Evolutionary conservation across 2,329 filamentous ascomycete genomes (phyloP).

Genomic region (Cytospora schulzeri): DNA sequence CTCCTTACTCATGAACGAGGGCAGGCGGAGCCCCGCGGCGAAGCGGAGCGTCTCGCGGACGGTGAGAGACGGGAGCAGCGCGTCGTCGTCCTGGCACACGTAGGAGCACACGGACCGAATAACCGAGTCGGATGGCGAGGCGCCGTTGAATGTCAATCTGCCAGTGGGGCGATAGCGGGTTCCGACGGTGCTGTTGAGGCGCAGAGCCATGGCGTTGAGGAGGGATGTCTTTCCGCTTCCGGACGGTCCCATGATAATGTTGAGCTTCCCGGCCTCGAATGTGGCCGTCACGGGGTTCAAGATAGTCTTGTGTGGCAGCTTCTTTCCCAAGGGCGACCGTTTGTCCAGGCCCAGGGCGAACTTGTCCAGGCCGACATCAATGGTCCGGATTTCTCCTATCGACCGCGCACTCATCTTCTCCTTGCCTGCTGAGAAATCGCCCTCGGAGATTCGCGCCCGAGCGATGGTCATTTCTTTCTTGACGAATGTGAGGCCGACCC

Average conservation of each 20-base stretch:
- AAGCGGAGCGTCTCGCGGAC: slow-evolving; percentile 75
- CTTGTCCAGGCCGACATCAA: slow-evolving; percentile 65
- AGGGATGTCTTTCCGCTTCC: slow-evolving; percentile 77
- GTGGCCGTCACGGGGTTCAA: slow-evolving; percentile 66
- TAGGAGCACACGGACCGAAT: slow-evolving; percentile 74
- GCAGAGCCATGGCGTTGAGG: slow-evolving; percentile 71
- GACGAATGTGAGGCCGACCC: slow-evolving; percentile 63
- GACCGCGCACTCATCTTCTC: slow-evolving; percentile 65
- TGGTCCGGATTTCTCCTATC: slow-evolving; percentile 55
- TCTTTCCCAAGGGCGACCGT: slow-evolving; percentile 53
- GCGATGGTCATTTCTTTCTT: slow-evolving; percentile 72
- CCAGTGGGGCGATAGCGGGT: slow-evolving; percentile 66
- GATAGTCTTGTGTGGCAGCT: slow-evolving; percentile 58
- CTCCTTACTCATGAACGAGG: slow-evolving; percentile 67
- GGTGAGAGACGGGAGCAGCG: slow-evolving; percentile 71
- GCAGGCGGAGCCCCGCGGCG: slow-evolving; percentile 70
- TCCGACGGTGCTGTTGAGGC: slow-evolving; percentile 62
- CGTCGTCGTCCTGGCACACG: slow-evolving; percentile 78
- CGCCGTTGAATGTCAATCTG: slow-evolving; percentile 69
- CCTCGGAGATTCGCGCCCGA: slow-evolving; percentile 58
- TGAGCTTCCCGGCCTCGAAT: slow-evolving; percentile 69
- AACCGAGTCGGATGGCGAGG: slow-evolving; percentile 67
- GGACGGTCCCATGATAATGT: slow-evolving; percentile 80
- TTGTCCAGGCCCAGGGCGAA: slow-evolving; percentile 69
- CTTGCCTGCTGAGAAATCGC: slow-evolving; percentile 69